These are phyloP conservation scores for Toxicodendron radicans DNA, from an alignment of 345 rosid genomes.

Conservation along the genomic window DNA sequence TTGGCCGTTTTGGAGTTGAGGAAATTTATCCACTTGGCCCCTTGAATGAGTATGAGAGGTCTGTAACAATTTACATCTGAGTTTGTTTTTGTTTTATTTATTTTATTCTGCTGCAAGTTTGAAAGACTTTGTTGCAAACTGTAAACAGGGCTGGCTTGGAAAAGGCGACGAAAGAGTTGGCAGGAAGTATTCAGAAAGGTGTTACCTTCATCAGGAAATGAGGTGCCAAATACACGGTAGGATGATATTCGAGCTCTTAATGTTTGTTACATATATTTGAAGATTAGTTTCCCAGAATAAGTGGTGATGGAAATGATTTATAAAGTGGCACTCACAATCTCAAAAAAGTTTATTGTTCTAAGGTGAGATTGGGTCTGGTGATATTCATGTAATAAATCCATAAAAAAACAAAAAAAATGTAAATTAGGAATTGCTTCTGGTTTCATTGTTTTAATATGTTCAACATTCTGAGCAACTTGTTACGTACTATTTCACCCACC, in stretches of 20 bases:
- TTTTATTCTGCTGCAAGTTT: not conserved
- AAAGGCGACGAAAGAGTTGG: constrained; percentile 87
- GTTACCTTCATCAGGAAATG: constrained; percentile 63
- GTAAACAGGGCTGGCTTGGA: constrained; percentile 63
- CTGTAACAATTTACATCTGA: not conserved
- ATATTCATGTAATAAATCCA: constrained; percentile 21
- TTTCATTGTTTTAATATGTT: constrained; percentile 2
- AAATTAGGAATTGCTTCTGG: not conserved
- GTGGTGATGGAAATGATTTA: not conserved
- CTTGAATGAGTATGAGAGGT: constrained; percentile 86
- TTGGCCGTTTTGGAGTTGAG: constrained; percentile 76
- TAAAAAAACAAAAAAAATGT: not conserved
- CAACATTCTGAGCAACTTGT: not conserved
- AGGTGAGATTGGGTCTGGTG: constrained; percentile 1
- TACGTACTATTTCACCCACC: too few relatives aligned
- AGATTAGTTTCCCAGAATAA: constrained; percentile 17
- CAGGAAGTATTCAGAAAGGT: constrained; percentile 78
- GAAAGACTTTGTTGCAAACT: not conserved
- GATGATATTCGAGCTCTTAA: not conserved
- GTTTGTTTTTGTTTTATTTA: not conserved
- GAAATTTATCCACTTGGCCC: constrained; percentile 82
- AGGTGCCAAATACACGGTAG: constrained; percentile 11
- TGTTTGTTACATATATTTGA: not conserved
- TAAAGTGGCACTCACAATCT: not conserved
- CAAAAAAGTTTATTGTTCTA: not conserved